phyloP scores from a whole-genome alignment of 306 rosid species.

The Styphnolobium japonicum region DNA sequence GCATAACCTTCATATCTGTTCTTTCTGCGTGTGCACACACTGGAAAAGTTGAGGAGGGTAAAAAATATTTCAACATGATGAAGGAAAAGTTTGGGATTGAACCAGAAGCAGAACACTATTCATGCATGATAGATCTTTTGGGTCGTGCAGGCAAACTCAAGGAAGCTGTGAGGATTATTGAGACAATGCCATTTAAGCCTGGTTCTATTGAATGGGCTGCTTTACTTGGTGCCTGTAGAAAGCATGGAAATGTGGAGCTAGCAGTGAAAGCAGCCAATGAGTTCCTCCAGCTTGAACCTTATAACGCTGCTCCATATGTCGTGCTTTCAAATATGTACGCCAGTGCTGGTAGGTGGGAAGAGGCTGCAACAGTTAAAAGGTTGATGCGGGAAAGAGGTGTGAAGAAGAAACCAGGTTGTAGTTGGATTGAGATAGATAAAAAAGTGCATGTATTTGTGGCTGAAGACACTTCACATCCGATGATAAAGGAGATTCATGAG shows the following conservation, averaged over 20 bases:
- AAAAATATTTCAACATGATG: constrained; percentile 69
- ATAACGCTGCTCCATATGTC: constrained; percentile 65
- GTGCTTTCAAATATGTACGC: constrained; percentile 66
- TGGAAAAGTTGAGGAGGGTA: constrained; percentile 76
- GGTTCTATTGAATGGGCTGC: constrained; percentile 76
- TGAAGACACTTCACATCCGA: constrained; percentile 76
- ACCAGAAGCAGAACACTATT: constrained; percentile 72
- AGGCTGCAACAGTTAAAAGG: constrained; percentile 54
- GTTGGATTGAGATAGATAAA: constrained; percentile 79
- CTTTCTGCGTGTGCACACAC: constrained; percentile 80
- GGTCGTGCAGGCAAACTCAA: constrained; percentile 72
- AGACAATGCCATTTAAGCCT: constrained; percentile 69
- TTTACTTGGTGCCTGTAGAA: constrained; percentile 80
- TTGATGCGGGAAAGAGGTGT: constrained; percentile 71
- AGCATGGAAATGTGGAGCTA: constrained; percentile 73
- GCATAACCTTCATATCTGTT: constrained; percentile 66
- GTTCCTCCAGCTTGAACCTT: constrained; percentile 62
- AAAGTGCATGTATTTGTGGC: constrained; percentile 64
- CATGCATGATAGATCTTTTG: constrained; percentile 85
- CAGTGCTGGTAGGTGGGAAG: constrained; percentile 68
- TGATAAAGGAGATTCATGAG: constrained; percentile 59
- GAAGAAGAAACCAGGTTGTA: constrained; percentile 84
- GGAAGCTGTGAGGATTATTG: constrained; percentile 73
- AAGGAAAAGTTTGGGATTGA: constrained; percentile 62
- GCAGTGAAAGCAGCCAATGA: constrained; percentile 71